Evolutionary conservation across 148 eudicot genomes (phyloP).

Genomic region (Persicaria maculosa): DNA sequence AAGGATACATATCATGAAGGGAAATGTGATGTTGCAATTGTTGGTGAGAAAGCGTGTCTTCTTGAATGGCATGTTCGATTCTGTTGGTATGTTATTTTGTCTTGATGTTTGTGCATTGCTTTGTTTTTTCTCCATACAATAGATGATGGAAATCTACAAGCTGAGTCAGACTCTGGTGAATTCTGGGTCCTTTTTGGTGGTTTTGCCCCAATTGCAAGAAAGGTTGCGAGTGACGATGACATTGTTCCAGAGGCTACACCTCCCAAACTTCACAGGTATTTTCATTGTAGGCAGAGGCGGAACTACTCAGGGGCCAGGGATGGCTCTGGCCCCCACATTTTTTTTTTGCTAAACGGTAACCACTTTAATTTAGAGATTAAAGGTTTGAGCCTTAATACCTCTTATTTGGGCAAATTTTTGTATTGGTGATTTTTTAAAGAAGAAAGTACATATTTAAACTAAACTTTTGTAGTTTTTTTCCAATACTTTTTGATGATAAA

Average conservation of each 20-base stretch:
- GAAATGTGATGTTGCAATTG: slow-evolving; percentile 80
- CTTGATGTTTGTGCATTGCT: slow-evolving; percentile 1
- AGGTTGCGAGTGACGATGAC: slow-evolving; percentile 80
- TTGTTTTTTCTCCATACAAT: background rate
- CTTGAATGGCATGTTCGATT: background rate
- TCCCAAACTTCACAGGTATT: slow-evolving; percentile 62
- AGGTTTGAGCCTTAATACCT: no score
- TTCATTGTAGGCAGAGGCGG: background rate
- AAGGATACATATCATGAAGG: slow-evolving; percentile 93
- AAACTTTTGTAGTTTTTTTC: no score
- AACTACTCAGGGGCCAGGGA: no score
- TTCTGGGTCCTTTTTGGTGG: slow-evolving; percentile 99
- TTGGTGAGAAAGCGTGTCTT: slow-evolving; percentile 47
- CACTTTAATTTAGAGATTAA: no score
- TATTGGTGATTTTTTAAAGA: no score
- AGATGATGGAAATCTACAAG: slow-evolving; percentile 97
- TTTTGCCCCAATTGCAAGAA: slow-evolving; percentile 95
- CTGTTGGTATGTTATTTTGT: slow-evolving; percentile 9
- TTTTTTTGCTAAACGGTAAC: no score
- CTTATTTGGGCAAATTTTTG: no score
- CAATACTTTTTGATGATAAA: no score
- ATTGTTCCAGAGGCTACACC: slow-evolving; percentile 63
- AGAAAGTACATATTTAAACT: no score
- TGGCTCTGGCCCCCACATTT: no score
- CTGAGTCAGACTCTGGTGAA: slow-evolving; percentile 93